Evolutionary conservation across 768 basidiomycete species (phyloP).

Genomic region (Auriscalpium microsporum): DNA sequence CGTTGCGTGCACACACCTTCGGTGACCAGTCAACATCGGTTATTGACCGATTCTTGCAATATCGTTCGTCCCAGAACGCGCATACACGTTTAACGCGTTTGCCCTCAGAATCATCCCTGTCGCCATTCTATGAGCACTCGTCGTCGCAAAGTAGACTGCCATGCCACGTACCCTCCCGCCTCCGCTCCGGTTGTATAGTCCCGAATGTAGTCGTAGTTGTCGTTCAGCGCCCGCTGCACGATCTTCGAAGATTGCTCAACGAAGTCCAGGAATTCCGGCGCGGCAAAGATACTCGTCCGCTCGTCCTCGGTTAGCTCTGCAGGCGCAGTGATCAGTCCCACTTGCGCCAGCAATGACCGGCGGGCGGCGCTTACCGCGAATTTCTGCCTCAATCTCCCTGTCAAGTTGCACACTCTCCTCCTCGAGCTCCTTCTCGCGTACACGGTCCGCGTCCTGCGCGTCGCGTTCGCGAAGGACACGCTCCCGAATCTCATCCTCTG

Average conservation of each 20-base stretch:
- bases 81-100: slow-evolving; percentile 89
- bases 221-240: slow-evolving; percentile 88
- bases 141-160: background rate
- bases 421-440: slow-evolving; percentile 70
- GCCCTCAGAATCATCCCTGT: slow-evolving; percentile 85
- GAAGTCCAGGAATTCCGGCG: slow-evolving; percentile 89
- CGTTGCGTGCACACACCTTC: slow-evolving; percentile 46
- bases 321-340: background rate
- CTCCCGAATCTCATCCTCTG: slow-evolving; percentile 71
- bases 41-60: slow-evolving; percentile 88
- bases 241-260: slow-evolving; percentile 94
- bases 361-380: slow-evolving; percentile 46
- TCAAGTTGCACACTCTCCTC: slow-evolving; percentile 80
- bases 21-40: slow-evolving; percentile 98
- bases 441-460: slow-evolving; percentile 54
- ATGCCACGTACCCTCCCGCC: slow-evolving; percentile 61
- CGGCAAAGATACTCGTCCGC: slow-evolving; percentile 68
- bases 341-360: background rate
- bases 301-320: slow-evolving; percentile 86
- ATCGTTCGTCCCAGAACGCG: slow-evolving; percentile 85
- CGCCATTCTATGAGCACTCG: slow-evolving; percentile 1
- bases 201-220: slow-evolving; percentile 92
- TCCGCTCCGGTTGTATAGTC: slow-evolving; percentile 93
- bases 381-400: slow-evolving; percentile 79
- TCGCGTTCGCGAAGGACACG: slow-evolving; percentile 60